phyloP scores from a whole-genome alignment of 2,329 filamentous ascomycete species.

The Rugonectria rugulosa region DNA sequence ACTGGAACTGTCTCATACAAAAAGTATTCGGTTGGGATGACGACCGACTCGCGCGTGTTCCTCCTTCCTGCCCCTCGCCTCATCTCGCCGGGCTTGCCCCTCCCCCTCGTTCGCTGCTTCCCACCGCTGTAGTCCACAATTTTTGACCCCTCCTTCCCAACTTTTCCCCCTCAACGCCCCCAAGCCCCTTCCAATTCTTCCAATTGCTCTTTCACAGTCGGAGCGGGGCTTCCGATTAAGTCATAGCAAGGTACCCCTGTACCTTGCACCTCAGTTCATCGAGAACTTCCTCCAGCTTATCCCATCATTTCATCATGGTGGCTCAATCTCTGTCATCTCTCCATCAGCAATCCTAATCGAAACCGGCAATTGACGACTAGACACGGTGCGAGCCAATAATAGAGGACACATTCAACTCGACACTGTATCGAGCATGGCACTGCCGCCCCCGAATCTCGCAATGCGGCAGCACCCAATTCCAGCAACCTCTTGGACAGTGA shows the following conservation, averaged over 20 bases:
- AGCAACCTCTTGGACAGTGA: neutral
- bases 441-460: neutral
- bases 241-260: no score
- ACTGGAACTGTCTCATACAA: conserved; percentile 33
- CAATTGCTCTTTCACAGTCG: conserved; percentile 10
- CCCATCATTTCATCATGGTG: conserved; percentile 10
- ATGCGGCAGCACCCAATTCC: neutral
- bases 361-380: neutral
- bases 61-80: conserved; percentile 10
- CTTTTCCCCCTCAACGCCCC: conserved; percentile 4
- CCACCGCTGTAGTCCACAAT: conserved; percentile 22
- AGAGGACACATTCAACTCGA: neutral
- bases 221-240: conserved; percentile 31
- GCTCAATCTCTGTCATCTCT: neutral
- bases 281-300: conserved; percentile 2
- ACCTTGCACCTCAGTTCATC: conserved; percentile 26
- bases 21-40: conserved; percentile 28
- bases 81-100: conserved; percentile 20
- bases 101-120: conserved; percentile 31
- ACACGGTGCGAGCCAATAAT: neutral
- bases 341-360: conserved; percentile 6
- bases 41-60: conserved; percentile 26
- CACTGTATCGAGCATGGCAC: neutral
- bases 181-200: neutral
- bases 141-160: conserved; percentile 6